Conservation (phyloP, 352 stramenopile genomes). For the Phytopythium delawarense region DNA sequence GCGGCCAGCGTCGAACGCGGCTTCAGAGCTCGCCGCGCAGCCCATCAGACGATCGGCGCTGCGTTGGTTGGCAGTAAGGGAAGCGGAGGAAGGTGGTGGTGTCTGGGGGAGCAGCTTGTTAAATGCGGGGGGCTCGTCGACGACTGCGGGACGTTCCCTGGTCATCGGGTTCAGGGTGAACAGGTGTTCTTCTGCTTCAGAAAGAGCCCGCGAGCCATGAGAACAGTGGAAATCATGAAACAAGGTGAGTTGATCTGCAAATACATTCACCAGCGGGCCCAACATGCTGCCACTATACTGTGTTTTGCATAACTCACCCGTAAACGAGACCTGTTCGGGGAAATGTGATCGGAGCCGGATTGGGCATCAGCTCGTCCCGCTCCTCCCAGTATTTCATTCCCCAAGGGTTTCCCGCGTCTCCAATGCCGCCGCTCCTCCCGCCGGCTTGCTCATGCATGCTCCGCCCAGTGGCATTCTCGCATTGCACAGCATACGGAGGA, state of each 20-base stretch:
- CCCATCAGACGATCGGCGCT: conserved; percentile 16
- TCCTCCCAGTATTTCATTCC: not conserved
- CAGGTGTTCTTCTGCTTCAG: not conserved
- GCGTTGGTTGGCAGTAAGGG: not conserved
- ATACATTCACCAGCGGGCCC: no score
- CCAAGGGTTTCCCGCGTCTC: not conserved
- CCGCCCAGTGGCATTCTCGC: no score
- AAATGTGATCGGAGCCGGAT: not conserved
- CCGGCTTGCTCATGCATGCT: not conserved
- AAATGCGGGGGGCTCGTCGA: not conserved
- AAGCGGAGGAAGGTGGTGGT: no score
- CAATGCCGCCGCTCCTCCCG: not conserved
- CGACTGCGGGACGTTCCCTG: not conserved
- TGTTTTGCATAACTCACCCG: no score
- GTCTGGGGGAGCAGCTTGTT: not conserved
- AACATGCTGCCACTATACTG: no score
- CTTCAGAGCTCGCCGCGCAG: conserved; percentile 17
- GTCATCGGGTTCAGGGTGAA: not conserved
- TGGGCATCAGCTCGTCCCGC: not conserved
- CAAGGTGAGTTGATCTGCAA: not conserved
- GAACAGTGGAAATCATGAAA: not conserved
- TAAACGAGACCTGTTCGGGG: no score
- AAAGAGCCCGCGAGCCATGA: not conserved
- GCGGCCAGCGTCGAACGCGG: not conserved
- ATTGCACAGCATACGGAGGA: no score